Conservation (phyloP, 116 monocot species). For the Trichopus zeylanicus region DNA sequence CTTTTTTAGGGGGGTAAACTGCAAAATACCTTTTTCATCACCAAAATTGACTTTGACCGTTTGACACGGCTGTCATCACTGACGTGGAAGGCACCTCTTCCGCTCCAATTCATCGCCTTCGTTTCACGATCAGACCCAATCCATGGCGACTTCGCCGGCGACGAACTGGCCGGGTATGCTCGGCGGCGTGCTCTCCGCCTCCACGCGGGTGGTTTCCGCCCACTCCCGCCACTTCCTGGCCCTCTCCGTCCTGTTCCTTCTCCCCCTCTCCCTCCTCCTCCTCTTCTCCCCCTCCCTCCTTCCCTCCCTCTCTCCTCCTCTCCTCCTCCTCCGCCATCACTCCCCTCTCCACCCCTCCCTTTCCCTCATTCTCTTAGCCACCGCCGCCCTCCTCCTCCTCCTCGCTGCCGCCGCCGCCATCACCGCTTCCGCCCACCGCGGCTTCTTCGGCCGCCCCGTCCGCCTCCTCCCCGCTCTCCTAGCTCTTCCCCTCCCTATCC, state of each 20-base stretch:
- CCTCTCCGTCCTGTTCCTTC: slow-evolving; percentile 34
- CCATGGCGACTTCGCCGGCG: no score
- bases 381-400: not conserved
- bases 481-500: slow-evolving; percentile 16
- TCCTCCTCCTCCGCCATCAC: no score
- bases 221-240: slow-evolving; percentile 34
- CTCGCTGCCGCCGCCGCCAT: slow-evolving; percentile 19
- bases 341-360: not conserved
- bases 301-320: no score
- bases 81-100: no score
- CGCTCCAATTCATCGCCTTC: no score
- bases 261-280: slow-evolving; percentile 24
- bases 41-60: no score
- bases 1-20: no score
- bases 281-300: not conserved
- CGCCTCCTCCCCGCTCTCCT: slow-evolving; percentile 13
- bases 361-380: not conserved
- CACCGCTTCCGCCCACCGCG: slow-evolving; percentile 12
- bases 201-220: no score
- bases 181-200: slow-evolving; percentile 8
- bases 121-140: no score
- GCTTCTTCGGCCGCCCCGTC: slow-evolving; percentile 32
- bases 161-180: slow-evolving; percentile 24
- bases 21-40: no score
- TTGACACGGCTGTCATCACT: no score